Conservation (phyloP, 257 asterid genomes). For the Plantago ovata region DNA sequence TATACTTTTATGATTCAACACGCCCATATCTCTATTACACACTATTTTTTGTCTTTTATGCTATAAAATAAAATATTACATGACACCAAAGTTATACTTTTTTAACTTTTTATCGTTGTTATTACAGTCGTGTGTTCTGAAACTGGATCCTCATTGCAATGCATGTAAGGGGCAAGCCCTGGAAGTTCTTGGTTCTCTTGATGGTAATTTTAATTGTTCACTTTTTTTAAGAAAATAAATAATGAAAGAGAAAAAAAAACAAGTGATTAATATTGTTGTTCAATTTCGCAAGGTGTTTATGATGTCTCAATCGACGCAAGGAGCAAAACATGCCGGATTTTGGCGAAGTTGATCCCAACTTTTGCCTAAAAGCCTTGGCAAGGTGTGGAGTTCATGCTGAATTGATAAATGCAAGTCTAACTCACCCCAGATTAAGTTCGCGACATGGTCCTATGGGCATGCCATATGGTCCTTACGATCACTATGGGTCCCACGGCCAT, state of each 20-base stretch:
- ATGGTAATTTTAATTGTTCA: slow-evolving; percentile 18
- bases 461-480: neutral
- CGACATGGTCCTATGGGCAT: too few relatives aligned
- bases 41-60: too few relatives aligned
- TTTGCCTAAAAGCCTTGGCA: slow-evolving; percentile 31
- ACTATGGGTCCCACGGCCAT: too few relatives aligned
- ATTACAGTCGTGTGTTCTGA: slow-evolving; percentile 34
- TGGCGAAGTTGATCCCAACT: slow-evolving; percentile 44
- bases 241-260: too few relatives aligned
- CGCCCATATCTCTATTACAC: too few relatives aligned
- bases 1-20: too few relatives aligned
- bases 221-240: too few relatives aligned
- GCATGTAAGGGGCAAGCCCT: slow-evolving; percentile 39
- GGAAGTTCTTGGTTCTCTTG: slow-evolving; percentile 35
- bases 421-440: slow-evolving; percentile 25
- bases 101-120: neutral
- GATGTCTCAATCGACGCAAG: slow-evolving; percentile 31
- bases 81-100: too few relatives aligned
- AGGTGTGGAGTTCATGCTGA: slow-evolving; percentile 41
- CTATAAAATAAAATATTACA: too few relatives aligned
- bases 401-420: slow-evolving; percentile 32
- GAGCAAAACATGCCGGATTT: slow-evolving; percentile 17
- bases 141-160: slow-evolving; percentile 31
- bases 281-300: slow-evolving; percentile 38
- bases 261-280: too few relatives aligned